Evolutionary conservation across 345 rosid genomes (phyloP), one percentile per base, ranked within the genome.

Genomic region (Corchorus capsularis): DNA sequence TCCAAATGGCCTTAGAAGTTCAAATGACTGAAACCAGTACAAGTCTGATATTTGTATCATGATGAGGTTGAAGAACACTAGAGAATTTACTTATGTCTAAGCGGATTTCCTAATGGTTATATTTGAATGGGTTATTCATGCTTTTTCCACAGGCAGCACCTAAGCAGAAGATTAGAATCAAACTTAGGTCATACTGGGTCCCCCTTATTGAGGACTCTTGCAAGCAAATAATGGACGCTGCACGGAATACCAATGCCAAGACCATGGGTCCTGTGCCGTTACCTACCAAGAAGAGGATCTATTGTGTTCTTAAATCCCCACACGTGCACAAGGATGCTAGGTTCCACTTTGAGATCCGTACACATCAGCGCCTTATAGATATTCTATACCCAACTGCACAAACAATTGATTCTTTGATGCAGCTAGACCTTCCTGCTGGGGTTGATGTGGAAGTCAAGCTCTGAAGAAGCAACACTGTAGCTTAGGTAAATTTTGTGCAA

Each of bases 311-410:
- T 62, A 93, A 92, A 85, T 96, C 99, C 61, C 98, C 98, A 17
- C 98, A 96, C n/a, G 99, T 96, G 62, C 94, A 93, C 89, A 93
- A 96, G 86, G 99, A 96, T 74, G 99, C 99, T 39, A 86, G 99
- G 87, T 93, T 93, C 75, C 98, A 96, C 81, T 93, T 93, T 77
- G 98, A 96, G 85, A 93, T 92, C 78, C 82, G 98, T 77, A 93
- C 99, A 37, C 99, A 93, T 82, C 98, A 93, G 73, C 90, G 97
- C 14, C 89, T 96, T 55, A 92, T 93, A 3, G 99, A 96, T 77
- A 92, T 96, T 84, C 89, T 93, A 43, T 91, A 90, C 86, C 99
- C 99, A 0, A 96, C 98, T 71, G 97, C 99, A 8, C 99, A 96
- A 72, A 93, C 98, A 1, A 96, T 93, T 7, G 99, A 96, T 83